Percentiles rank a stretch among this genome's conserved stretches.
phyloP scores from a whole-genome alignment of 2,329 filamentous ascomycete species.

The Colletotrichum camelliae region DNA sequence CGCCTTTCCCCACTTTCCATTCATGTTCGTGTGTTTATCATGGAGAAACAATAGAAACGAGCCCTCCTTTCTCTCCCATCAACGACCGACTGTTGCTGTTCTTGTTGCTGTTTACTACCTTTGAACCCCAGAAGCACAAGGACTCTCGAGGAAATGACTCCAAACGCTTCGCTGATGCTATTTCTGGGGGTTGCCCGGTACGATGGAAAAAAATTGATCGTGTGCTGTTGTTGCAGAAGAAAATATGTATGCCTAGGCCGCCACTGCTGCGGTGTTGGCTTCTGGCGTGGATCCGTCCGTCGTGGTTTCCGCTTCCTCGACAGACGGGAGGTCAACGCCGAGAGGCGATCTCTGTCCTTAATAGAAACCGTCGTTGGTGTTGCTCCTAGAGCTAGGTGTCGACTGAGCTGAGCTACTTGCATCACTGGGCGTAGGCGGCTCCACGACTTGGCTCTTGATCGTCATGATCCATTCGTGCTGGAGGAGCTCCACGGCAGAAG shows the following conservation, averaged over 20 bases:
- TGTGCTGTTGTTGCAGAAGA: neutral
- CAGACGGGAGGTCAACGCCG: neutral
- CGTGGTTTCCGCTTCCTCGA: neutral
- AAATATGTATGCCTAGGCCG: neutral
- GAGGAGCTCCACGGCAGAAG: slow-evolving; percentile 85
- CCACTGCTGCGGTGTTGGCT: neutral
- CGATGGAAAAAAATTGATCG: neutral
- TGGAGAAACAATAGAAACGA: neutral
- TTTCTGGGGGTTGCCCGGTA: slow-evolving; percentile 20
- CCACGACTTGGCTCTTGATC: slow-evolving; percentile 69
- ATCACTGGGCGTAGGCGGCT: slow-evolving; percentile 68
- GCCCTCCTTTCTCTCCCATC: neutral
- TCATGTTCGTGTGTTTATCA: slow-evolving; percentile 5
- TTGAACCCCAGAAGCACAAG: neutral
- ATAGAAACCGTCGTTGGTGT: slow-evolving; percentile 23
- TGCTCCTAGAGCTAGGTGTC: slow-evolving; percentile 19
- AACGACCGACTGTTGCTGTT: neutral
- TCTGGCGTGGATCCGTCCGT: neutral
- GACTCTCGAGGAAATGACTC: slow-evolving; percentile 19
- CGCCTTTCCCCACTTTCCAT: neutral
- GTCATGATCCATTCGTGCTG: slow-evolving; percentile 90
- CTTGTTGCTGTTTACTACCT: neutral
- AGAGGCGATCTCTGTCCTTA: slow-evolving; percentile 9
- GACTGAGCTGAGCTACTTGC: slow-evolving; percentile 46
- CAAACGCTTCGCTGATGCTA: slow-evolving; percentile 26